These are phyloP conservation scores for Ophiostoma australiae DNA, from an alignment of 2,329 filamentous ascomycete species.

Conservation along the genomic window DNA sequence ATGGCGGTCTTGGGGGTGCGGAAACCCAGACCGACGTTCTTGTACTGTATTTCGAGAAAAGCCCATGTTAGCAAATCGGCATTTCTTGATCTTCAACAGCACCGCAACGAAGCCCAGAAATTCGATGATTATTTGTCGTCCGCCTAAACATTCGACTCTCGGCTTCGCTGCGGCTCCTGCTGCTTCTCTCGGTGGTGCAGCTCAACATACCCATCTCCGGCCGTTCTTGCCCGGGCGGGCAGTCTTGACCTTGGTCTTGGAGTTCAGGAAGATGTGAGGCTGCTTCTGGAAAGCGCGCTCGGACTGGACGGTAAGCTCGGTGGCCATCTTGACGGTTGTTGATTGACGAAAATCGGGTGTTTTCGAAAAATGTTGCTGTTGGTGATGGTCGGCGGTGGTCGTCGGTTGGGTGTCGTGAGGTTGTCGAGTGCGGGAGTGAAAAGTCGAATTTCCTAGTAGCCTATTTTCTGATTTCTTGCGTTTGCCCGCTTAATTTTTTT, in stretches of 20 bases:
- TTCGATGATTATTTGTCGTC: background rate
- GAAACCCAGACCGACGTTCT: conserved; percentile 99
- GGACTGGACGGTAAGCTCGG: conserved; percentile 98
- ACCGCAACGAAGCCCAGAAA: background rate
- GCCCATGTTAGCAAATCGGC: conserved; percentile 15
- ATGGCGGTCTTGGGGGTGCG: conserved; percentile 97
- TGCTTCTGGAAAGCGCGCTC: conserved; percentile 99
- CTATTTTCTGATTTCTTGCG: conserved; percentile 24
- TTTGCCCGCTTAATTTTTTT: conserved; percentile 26
- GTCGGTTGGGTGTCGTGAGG: conserved; percentile 21
- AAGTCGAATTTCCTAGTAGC: conserved; percentile 22
- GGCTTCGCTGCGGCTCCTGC: background rate
- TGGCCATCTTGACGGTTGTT: conserved; percentile 63
- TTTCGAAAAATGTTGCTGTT: conserved; percentile 14
- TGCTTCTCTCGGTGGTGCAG: background rate
- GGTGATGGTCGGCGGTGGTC: conserved; percentile 18
- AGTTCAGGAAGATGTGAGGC: conserved; percentile 99
- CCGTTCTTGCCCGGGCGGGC: conserved; percentile 84
- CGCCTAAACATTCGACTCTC: background rate
- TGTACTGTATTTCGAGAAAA: conserved; percentile 55
- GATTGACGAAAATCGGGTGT: conserved; percentile 16
- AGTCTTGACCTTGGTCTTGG: conserved; percentile 84
- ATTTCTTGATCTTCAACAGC: background rate
- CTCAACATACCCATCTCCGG: conserved; percentile 57
- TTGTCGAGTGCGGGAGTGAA: conserved; percentile 16